phyloP scores from a whole-genome alignment of 2,329 filamentous ascomycete species.

The Plenodomus biglobosus region DNA sequence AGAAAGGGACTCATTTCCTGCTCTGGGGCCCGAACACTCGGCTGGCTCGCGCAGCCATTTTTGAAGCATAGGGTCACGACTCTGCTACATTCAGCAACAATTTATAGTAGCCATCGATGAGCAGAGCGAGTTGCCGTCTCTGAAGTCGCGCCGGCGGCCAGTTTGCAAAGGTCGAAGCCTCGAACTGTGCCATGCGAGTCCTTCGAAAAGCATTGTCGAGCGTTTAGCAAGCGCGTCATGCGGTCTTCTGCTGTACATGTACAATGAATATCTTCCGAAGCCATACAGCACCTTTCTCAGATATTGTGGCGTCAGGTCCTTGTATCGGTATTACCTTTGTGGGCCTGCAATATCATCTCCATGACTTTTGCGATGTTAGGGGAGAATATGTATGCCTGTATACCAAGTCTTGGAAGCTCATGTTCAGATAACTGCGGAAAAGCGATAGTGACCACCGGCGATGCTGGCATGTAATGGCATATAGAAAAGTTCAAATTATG shows the following conservation, averaged over 20 bases:
- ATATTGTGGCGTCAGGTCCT: neutral
- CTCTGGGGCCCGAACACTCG: neutral
- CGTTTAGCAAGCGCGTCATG: constrained; percentile 13
- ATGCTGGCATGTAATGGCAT: constrained; percentile 11
- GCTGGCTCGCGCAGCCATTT: neutral
- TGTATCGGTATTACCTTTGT: neutral
- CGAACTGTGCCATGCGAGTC: constrained; percentile 5
- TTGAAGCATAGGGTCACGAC: neutral
- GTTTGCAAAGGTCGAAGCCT: constrained; percentile 16
- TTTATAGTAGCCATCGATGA: neutral
- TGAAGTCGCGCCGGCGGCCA: constrained; percentile 3
- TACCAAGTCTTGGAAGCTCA: neutral
- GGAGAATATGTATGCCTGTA: neutral
- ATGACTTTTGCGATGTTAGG: neutral
- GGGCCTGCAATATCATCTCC: neutral
- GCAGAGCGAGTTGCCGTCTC: constrained; percentile 5
- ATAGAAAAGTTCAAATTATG: neutral
- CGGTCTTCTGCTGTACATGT: neutral
- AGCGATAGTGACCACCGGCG: constrained; percentile 4
- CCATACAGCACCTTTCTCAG: neutral
- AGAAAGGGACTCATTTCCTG: neutral
- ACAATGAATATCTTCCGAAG: neutral
- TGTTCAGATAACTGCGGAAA: constrained; percentile 7
- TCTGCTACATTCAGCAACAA: neutral
- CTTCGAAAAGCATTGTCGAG: constrained; percentile 10